Conservation (phyloP, 2,329 filamentous ascomycete species). For the Parafenestella ontariensis region DNA sequence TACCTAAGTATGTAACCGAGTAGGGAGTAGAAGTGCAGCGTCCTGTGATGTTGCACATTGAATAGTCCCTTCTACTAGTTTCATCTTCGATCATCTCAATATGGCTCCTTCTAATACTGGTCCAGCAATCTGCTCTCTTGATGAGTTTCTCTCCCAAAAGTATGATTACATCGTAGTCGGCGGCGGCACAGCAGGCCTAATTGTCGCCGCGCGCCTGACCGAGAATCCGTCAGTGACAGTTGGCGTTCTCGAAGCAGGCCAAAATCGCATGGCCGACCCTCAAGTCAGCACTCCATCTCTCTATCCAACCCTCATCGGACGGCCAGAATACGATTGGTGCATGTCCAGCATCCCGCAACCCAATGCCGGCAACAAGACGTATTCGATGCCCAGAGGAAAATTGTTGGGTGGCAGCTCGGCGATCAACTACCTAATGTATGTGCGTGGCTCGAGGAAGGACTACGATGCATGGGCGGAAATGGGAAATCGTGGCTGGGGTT, state of each 20-base stretch:
- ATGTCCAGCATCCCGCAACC: not conserved
- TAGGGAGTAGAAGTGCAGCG: not conserved
- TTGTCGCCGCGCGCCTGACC: not conserved
- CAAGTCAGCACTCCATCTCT: not conserved
- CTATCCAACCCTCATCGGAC: not conserved
- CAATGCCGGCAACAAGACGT: not conserved
- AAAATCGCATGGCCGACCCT: not conserved
- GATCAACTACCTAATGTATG: not conserved
- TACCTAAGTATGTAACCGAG: not conserved
- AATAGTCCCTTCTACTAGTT: not conserved
- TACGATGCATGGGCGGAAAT: slow-evolving; percentile 62
- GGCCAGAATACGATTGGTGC: not conserved
- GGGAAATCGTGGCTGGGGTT: slow-evolving; percentile 65
- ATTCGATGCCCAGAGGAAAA: not conserved
- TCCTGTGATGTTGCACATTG: not conserved
- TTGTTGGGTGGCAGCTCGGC: not conserved
- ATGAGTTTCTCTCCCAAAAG: slow-evolving; percentile 7
- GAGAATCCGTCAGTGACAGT: not conserved
- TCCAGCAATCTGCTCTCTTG: not conserved
- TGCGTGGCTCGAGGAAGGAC: slow-evolving; percentile 9
- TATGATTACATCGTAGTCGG: slow-evolving; percentile 3
- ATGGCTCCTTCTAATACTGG: not conserved
- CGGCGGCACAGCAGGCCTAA: not conserved
- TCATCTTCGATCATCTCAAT: too few relatives aligned
- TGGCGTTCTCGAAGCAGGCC: not conserved